Evolutionary conservation across 495 filamentous ascomycete genomes (phyloP), one percentile per base, ranked within the genome.

Genomic region (Talaromyces nanjingensis): DNA sequence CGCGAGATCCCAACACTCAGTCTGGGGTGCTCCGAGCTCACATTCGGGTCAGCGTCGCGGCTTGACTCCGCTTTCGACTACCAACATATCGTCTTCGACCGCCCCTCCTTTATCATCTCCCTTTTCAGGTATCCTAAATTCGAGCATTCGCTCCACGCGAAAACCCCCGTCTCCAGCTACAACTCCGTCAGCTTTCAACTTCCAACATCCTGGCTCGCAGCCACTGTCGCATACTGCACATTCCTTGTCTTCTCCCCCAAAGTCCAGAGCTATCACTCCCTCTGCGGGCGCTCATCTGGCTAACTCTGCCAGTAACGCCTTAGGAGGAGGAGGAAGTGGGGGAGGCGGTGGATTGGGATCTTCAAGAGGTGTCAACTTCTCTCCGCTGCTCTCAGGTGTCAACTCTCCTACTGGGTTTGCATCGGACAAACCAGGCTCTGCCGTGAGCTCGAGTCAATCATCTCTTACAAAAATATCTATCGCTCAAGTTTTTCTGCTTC

Each of bases 401-500:
- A 85, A 81, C 65, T 88, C 85, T 62, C 86, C 86, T 29, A 84
- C 81, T 25, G 79, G 77, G 63, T 84, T 83, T 63, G 75, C 82
- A 59, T 77, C 79, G 56, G 84, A 85, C 63, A 81, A 82, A 68
- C 70, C 79, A 37, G 75, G 72, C 39, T 64, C 69, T 65, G 66
- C 68, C 42, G 72, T 74, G 62, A 76, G 76, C 70, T 73, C 76
- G 27, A 78, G 79, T 65, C 80, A 83, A 70, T 82, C 82, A 9
- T 84, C 82, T 11, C 74, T 84, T 27, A 78, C 90, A 49, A 96
- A 92, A 73, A 93, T 99, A 73, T 91, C 91, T 63, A 88, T 96
- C 68, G 92, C 93, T 63, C 96, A 99, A 81, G 86, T 98, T 63
- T 96, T 93, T 76, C 83, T 99, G 64, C 84, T 98, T 39, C 84